These are phyloP conservation scores for Coniochaeta sp. DNA, from an alignment of 2,329 filamentous ascomycete species.

Conservation along the genomic window DNA sequence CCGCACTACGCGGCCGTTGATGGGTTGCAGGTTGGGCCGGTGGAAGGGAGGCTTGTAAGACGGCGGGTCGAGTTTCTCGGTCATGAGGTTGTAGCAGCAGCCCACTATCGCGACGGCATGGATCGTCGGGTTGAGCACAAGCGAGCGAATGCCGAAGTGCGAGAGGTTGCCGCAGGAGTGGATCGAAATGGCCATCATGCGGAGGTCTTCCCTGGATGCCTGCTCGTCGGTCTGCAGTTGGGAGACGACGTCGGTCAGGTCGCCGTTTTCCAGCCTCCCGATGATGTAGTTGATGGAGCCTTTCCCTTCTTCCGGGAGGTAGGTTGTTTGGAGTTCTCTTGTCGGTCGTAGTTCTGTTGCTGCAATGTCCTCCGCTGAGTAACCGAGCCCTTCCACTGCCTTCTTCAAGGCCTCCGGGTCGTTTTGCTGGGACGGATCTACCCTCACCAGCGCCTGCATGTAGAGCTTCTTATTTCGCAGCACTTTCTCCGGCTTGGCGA, in stretches of 20 bases:
- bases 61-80: conserved; percentile 79
- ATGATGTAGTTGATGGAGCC: conserved; percentile 73
- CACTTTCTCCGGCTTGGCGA: conserved; percentile 65
- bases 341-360: conserved; percentile 43
- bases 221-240: conserved; percentile 40
- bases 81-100: conserved; percentile 96
- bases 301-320: conserved; percentile 52
- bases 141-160: conserved; percentile 83
- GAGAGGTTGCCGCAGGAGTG: conserved; percentile 98
- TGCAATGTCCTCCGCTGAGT: conserved; percentile 18
- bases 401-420: conserved; percentile 31
- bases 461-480: conserved; percentile 81
- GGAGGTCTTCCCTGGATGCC: conserved; percentile 30
- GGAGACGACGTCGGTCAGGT: conserved; percentile 60
- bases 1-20: conserved; percentile 60
- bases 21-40: conserved; percentile 59
- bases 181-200: conserved; percentile 83
- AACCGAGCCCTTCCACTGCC: conserved; percentile 21
- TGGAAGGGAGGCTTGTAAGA: conserved; percentile 78
- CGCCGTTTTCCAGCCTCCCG: conserved; percentile 65
- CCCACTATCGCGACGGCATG: conserved; percentile 91
- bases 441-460: conserved; percentile 41
- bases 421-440: conserved; percentile 32
- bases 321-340: conserved; percentile 42
- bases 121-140: conserved; percentile 77